Evolutionary conservation across 2,329 filamentous ascomycete genomes (phyloP), one percentile per base, ranked within the genome.

Genomic region (Plectosphaerella plurivora): DNA sequence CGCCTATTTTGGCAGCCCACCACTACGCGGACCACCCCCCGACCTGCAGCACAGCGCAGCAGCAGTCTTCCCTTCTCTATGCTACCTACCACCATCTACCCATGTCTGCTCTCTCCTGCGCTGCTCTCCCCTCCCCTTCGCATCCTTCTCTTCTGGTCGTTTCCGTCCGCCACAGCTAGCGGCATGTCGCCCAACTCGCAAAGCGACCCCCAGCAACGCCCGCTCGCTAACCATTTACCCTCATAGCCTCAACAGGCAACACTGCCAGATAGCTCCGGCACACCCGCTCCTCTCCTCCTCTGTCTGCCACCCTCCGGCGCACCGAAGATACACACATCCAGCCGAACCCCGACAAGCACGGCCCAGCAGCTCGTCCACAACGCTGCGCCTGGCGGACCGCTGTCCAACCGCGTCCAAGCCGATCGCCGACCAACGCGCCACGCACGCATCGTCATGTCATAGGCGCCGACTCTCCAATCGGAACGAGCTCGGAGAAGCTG

Each of bases 401-500:
- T 8, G 28, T 33, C 28, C 28, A 33, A 33, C 41, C 18, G 37
- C 37, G n/a, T 44, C n/a, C 3, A 16, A 16, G 25, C 45, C 45
- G n/a, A 12, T n/a, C 16, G 16, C 6, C 37, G 37, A 39, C 16
- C n/a, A 20, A 33, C 28, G 20, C 22, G 22, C 35, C 35, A 41
- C 36, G 47, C 33, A 39, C 36, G 37, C 35, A 39, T 24, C 18
- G 47, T 39, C 36, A 49, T 49, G 36, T 41, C 24, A 36, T 49
- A 37, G 37, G 35, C 20, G 15, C 47, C 35, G 47, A 20, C 18
- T 41, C 36, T 33, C 33, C 16, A 20, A 41, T 24, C 47, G 22
- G 47, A 49, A 39, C 15, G 47, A 49, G 47, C 47, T 49, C 25
- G 47, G 33, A 49, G 35, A 41, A 49, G 47, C 47, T 41, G 41